These are phyloP conservation scores for Rubia yunnanensis DNA, from an alignment of 257 asterid genomes.

Conservation along the genomic window DNA sequence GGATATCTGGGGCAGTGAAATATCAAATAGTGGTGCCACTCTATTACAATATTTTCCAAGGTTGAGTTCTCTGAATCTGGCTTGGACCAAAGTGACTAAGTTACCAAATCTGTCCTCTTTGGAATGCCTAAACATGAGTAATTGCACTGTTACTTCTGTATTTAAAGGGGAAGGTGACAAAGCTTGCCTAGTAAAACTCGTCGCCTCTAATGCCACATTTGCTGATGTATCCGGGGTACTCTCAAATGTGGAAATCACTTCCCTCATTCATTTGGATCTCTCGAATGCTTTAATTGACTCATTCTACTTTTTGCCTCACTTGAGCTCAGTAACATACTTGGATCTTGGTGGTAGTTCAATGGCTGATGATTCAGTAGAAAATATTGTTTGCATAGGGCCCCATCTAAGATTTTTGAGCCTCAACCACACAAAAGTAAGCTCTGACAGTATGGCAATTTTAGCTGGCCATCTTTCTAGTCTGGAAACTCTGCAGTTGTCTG, in stretches of 20 bases:
- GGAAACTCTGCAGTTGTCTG: conserved; percentile 55
- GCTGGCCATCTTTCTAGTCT: conserved; percentile 71
- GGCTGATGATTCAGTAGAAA: conserved; percentile 45
- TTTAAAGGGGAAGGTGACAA: conserved; percentile 40
- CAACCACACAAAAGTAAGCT: conserved; percentile 56
- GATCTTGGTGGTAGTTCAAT: conserved; percentile 51
- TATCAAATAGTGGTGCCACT: conserved; percentile 55
- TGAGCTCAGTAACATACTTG: conserved; percentile 54
- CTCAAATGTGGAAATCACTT: conserved; percentile 36
- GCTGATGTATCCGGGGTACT: conserved; percentile 38
- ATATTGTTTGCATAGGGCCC: conserved; percentile 44
- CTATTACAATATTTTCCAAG: conserved; percentile 45
- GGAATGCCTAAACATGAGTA: conserved; percentile 68
- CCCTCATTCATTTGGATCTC: conserved; percentile 49
- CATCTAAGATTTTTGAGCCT: conserved; percentile 56
- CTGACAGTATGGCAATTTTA: conserved; percentile 55
- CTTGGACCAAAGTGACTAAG: conserved; percentile 72
- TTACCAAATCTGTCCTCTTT: conserved; percentile 59
- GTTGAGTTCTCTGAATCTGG: conserved; percentile 60
- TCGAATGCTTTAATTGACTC: conserved; percentile 48
- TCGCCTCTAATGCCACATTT: conserved; percentile 53
- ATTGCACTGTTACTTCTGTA: conserved; percentile 58
- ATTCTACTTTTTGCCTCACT: conserved; percentile 39
- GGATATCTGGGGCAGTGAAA: conserved; percentile 83
- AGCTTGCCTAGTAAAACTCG: conserved; percentile 46